Evolutionary conservation across 2,329 filamentous ascomycete genomes (phyloP), one percentile per base, ranked within the genome.

Genomic region (Fusarium austroafricanum): DNA sequence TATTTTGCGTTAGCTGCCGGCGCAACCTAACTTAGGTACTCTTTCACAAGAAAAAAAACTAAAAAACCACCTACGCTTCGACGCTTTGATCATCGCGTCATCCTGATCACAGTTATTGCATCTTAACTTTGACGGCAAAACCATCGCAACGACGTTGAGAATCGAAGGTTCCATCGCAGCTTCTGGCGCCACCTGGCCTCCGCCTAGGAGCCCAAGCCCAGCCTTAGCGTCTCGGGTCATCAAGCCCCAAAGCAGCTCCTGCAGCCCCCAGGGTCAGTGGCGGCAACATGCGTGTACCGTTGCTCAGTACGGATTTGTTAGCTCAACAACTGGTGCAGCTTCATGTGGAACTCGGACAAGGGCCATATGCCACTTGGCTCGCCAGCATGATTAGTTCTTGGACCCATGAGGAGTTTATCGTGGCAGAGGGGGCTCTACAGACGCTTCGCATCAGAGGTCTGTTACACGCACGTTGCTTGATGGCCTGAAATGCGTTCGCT

Each of bases 151-250:
- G 10, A 50, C 26, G 40, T 39, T 39, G 37, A 47, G 44, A 54
- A 70, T 70, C 43, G 67, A 70, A 70, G 58, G 49, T 70, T 70
- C 67, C 44, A 70, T 70, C 21, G 31, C 47, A 39, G 62, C 67
- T 70, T 70, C 67, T 70, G 58, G 62, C 46, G 67, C 23, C 45
- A 50, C 47, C 44, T 55, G 61, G 47, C 46, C 43, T 61, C 46
- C 44, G 29, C 23, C 47, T 42, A 55, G 42, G 43, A 53, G 26
- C 53, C 49, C 53, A 60, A 67, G 38, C 42, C 39, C 43, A 66
- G 47, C 47, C 61, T 55, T 68, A 66, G 65, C 52, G 65, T 66
- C 65, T 47, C 40, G 51, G 56, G 33, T 38, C 43, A 33, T 33
- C 54, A 67, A 61, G 61, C 66, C 61, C 23, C 51, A 66, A 60